Evolutionary conservation across 1,139 yeast genomes (phyloP), one percentile per base, ranked within the genome.

Genomic region (Nematodospora anomalae): DNA sequence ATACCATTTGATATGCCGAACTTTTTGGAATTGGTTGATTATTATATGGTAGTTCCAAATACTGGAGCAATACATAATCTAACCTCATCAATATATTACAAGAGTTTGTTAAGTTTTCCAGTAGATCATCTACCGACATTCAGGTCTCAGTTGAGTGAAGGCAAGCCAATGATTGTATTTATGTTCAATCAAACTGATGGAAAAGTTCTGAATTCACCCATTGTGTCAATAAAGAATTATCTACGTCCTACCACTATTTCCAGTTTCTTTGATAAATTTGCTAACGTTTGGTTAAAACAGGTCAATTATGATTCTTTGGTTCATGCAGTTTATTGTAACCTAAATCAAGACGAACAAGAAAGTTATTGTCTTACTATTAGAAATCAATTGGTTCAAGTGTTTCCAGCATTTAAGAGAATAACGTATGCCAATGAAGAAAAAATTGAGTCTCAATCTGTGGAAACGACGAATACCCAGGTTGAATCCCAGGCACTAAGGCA

Each of bases 281-380:
- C 77, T 0, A 44, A 50, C 21, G 52, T 52, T 9, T 73, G 77
- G 79, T 51, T 64, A 7, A 49, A 55, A 23, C 55, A 53, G 7
- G 46, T 60, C 9, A 54, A 56, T 12, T 58, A 64, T 34, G 55
- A 55, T 8, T 60, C 61, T 24, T 55, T 74, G 28, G 39, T 71
- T 1, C 61, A 62, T 30, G 69, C 76, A 0, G 54, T 58, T 1
- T 71, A 70, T 46, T 74, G 79, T 43, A 55, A 67, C 5, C 25
- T 45, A 9, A 57, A 60, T 34, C 33, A 40, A 0, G 32, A 47
- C 10, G 27, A 42, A 6, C 40, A 45, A 10, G 51, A 57, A 14
- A 66, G 76, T 32, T 64, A 58, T 39, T 74, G 80, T 46, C 40
- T 71, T 12, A 59, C 58, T 36, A 56, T 73, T 11, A 56, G 58